phyloP scores from a whole-genome alignment of 1,284 basidiomycete genomes.

The Pseudozyma hubeiensis region DNA sequence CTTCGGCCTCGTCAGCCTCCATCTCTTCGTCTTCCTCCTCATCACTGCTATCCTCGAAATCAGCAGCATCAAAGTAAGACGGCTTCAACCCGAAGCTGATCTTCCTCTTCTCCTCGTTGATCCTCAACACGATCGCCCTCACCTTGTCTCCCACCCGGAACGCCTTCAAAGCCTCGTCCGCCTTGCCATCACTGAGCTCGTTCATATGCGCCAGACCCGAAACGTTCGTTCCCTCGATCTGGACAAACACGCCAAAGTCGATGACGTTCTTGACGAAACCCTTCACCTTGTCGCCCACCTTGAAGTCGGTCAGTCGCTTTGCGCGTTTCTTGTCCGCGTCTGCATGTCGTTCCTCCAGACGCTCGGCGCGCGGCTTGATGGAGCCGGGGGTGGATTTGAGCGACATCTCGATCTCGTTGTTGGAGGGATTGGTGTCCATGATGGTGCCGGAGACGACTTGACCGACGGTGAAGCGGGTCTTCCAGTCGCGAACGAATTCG shows the following conservation, averaged over 20 bases:
- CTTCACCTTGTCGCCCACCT: constrained; percentile 68
- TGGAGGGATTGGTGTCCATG: constrained; percentile 76
- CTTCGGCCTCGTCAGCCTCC: constrained; percentile 56
- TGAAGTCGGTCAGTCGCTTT: constrained; percentile 53
- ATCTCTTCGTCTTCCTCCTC: constrained; percentile 70
- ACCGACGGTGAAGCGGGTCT: constrained; percentile 80
- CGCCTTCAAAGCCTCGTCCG: constrained; percentile 77
- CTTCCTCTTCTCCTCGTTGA: constrained; percentile 80
- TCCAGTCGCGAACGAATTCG: constrained; percentile 94
- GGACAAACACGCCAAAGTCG: constrained; percentile 90
- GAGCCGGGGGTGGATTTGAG: constrained; percentile 73
- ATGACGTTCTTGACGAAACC: constrained; percentile 74
- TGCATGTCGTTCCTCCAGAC: constrained; percentile 19
- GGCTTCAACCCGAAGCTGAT: constrained; percentile 91
- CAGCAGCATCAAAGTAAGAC: constrained; percentile 77
- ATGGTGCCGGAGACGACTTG: constrained; percentile 89
- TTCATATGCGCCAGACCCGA: constrained; percentile 90
- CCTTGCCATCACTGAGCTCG: constrained; percentile 44
- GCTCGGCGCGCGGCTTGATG: constrained; percentile 71
- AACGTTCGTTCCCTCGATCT: constrained; percentile 83
- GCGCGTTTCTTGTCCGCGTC: constrained; percentile 25
- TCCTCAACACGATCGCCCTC: constrained; percentile 79
- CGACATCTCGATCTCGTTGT: constrained; percentile 86
- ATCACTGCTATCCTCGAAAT: constrained; percentile 65
- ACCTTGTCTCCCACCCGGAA: constrained; percentile 90